A percentile compares a stretch with the other conserved stretches of the same genome.
Evolutionary conservation across 225 moss, liverwort and hornwort species (phyloP).

Genomic region (Antitrichia curtipendula): DNA sequence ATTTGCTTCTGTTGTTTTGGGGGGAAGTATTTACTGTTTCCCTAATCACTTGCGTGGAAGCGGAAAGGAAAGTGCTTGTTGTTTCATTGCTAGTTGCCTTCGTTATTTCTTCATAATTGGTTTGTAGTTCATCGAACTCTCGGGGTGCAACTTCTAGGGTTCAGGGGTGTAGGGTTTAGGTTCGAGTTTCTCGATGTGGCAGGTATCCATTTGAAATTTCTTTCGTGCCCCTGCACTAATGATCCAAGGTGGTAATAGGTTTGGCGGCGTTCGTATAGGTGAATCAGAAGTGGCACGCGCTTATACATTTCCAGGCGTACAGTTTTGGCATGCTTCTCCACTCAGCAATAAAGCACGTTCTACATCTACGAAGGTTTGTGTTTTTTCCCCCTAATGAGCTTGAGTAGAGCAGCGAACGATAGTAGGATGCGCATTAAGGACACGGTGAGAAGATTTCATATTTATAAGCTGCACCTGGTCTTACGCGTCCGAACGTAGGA

Average conservation of each 20-base stretch:
- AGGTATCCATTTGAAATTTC: background rate
- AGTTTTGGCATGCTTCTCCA: background rate
- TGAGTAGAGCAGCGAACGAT: background rate
- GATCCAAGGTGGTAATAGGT: conserved; percentile 4
- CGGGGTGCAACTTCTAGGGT: background rate
- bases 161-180: background rate
- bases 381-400: background rate
- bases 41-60: background rate
- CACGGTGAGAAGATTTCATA: background rate
- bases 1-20: background rate
- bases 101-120: background rate
- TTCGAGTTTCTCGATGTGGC: background rate
- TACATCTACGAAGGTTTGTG: conserved; percentile 16
- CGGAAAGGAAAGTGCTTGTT: background rate
- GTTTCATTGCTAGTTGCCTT: background rate
- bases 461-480: background rate
- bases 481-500: background rate
- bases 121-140: background rate
- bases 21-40: background rate
- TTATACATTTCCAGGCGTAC: background rate
- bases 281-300: conserved; percentile 6
- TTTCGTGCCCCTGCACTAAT: background rate
- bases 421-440: background rate
- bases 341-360: background rate
- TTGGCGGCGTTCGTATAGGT: background rate